Base-by-base conservation (phyloP, 1,139 yeast genomes). In the Wickerhamomyces sp. region DNA sequence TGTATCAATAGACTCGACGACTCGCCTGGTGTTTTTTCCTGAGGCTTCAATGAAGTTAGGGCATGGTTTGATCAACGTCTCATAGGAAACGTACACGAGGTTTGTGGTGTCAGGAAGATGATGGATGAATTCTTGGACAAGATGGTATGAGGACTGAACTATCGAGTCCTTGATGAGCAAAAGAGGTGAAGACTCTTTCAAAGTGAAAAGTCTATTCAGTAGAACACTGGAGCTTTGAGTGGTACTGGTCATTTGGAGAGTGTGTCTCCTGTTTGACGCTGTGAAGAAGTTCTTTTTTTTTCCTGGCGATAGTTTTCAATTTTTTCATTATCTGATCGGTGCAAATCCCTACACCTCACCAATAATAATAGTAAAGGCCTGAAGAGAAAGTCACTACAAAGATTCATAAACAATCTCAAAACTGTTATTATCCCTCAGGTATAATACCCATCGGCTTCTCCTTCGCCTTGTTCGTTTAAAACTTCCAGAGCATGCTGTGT, bases 171-270 rank as follows among this genome's bases (percentile, higher is more conserved):
- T 57, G 3, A 82, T 64, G 6, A 89, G 64, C 12, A 86, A 59
- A 40, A 89, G 74, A 0, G 95, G 93, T 0, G 93, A 72, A 15
- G 62, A 62, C 49, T 89, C 96, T 45, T 79, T 81, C 31, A 85
- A 62, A 3, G 78, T 62, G 10, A 89, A 59, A 8, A 86, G 61
- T 40, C 96, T 62, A 32, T 68, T 73, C 33, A 84, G 59, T 12
- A 81, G 61, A 17, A 80, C 79, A 0, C 71, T 55, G 1, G 87
- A 72, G 39, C 70, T 76, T 40, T 78, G 79, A 4, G 65, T 58
- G 9, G 75, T 45, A 10, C 57, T 50, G 2, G 63, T 49, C 66
- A 61, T 62, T 12, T 26, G 20, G 24, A 9, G 10, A 19, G 22
- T 8, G 22, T 10, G 22, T 19, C 22, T 10, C 11, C 7, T 19